Conservation (phyloP, 1,284 basidiomycete genomes). For the Pseudomicrostroma phylloplanum region DNA sequence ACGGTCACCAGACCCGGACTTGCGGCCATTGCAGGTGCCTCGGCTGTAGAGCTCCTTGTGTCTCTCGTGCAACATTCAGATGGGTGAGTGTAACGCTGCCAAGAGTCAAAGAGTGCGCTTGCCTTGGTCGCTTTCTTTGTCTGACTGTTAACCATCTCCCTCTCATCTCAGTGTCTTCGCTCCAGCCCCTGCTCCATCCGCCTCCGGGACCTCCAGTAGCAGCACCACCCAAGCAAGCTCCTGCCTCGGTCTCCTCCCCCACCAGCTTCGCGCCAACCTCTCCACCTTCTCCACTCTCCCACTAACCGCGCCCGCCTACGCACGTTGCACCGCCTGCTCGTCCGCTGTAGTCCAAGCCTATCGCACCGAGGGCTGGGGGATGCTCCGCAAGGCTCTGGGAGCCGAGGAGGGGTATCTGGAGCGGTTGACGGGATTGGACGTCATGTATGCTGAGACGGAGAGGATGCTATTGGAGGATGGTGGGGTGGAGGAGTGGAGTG, state of each 20-base stretch:
- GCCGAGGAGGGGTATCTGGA: conserved; percentile 71
- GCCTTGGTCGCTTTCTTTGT: not conserved
- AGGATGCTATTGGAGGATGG: conserved; percentile 31
- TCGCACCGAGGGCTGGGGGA: conserved; percentile 64
- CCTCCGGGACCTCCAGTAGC: conserved; percentile 47
- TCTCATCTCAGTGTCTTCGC: not conserved
- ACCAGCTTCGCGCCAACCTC: conserved; percentile 85
- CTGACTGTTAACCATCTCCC: not conserved
- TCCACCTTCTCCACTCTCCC: conserved; percentile 76
- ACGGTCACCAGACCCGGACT: conserved; percentile 95
- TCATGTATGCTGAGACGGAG: conserved; percentile 50
- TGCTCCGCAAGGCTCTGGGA: conserved; percentile 69
- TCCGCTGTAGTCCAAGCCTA: conserved; percentile 33
- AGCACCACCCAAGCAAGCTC: conserved; percentile 21
- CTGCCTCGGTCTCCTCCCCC: conserved; percentile 79
- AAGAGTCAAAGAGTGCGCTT: not conserved
- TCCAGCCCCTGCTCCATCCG: not conserved
- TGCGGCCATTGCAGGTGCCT: conserved; percentile 82
- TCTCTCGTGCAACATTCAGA: conserved; percentile 72
- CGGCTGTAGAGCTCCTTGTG: conserved; percentile 83
- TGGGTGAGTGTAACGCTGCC: conserved; percentile 4
- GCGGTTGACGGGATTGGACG: conserved; percentile 74
- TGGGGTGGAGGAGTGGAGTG: conserved; percentile 19
- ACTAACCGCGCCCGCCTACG: conserved; percentile 78
- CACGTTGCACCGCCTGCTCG: conserved; percentile 78